Evolutionary conservation across 2,329 filamentous ascomycete genomes (phyloP), one percentile per base, ranked within the genome.

Genomic region (Xylaria multiplex): DNA sequence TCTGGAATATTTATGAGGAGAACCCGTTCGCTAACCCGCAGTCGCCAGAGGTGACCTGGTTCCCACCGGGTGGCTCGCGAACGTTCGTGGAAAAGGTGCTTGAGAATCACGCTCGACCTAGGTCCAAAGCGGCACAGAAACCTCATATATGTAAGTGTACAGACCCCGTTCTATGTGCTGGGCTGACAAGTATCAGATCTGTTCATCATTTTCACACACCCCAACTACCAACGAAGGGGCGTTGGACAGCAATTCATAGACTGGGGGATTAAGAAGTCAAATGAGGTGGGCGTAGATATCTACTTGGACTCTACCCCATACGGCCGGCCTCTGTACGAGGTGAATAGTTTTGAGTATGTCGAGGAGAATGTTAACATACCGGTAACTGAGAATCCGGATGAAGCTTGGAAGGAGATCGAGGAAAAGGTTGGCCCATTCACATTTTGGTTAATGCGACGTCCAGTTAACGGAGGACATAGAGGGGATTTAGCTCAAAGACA

Each of bases 391-490:
- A 48, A 55, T 2, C 68, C 68, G 4, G 73, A 75, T 48, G 70
- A 72, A 1, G 27, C 46, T 6, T 74, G 73, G 72, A 71, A 70
- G 42, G 67, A 70, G 27, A 56, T 69, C 0, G 80, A 83, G 50
- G 74, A 79, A 2, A 79, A 82, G 67, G 79, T 82, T 27, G 76
- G 79, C 1, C 77, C 78, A 1, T 71, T 70, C n/a, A 71, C 67
- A 2, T 73, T 62, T 57, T 54, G 54, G 64, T 37, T 64, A 8
- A 67, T 63, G 65, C 8, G 45, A 46, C 19, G 35, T 30, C 35
- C 30, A 37, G 35, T 40, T 6, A 22, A 19, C n/a, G 43, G 48
- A 42, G 37, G 46, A 30, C 6, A 30, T 30, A 6, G 22, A 30
- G 30, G 11, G 46, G 9, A 5, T 22, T 7, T n/a, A 35, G 32